Evolutionary conservation across 2,329 filamentous ascomycete species (phyloP).

Genomic region (Leptographium flavum): DNA sequence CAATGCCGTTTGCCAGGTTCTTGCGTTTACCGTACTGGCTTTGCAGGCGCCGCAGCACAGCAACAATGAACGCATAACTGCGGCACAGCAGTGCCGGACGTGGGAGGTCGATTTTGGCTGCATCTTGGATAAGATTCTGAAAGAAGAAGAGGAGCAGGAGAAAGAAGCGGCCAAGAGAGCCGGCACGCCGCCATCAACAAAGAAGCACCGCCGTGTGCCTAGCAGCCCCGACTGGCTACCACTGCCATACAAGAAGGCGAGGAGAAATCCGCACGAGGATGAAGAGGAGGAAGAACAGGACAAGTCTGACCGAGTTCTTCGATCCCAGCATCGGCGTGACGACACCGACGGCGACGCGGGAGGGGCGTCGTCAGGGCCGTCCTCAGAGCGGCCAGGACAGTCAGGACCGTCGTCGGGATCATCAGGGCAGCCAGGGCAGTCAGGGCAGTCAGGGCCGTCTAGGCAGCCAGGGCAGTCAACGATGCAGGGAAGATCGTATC

Average conservation of each 20-base stretch:
- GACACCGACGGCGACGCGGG: not conserved
- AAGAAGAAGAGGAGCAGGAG: not conserved
- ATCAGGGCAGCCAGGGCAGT: too few relatives aligned
- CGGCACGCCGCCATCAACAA: not conserved
- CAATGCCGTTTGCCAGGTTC: constrained; percentile 17
- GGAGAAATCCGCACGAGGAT: not conserved
- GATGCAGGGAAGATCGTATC: not conserved
- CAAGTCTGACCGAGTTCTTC: not conserved
- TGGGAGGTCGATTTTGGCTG: constrained; percentile 2
- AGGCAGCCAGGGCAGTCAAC: not conserved
- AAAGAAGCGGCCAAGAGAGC: not conserved
- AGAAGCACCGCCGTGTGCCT: constrained; percentile 5
- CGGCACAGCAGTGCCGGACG: not conserved
- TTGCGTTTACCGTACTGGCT: constrained; percentile 18
- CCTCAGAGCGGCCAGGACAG: not conserved
- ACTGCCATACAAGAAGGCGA: not conserved
- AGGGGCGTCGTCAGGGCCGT: not conserved
- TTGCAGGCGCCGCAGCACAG: constrained; percentile 9
- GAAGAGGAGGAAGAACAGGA: not conserved
- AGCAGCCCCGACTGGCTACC: constrained; percentile 5
- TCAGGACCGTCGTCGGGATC: not conserved
- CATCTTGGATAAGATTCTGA: not conserved
- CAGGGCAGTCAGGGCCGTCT: too few relatives aligned
- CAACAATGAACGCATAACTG: constrained; percentile 11
- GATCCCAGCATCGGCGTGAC: not conserved